Evolutionary conservation across 2,329 filamentous ascomycete species (phyloP).

Genomic region (Cladophialophora chaetospira): DNA sequence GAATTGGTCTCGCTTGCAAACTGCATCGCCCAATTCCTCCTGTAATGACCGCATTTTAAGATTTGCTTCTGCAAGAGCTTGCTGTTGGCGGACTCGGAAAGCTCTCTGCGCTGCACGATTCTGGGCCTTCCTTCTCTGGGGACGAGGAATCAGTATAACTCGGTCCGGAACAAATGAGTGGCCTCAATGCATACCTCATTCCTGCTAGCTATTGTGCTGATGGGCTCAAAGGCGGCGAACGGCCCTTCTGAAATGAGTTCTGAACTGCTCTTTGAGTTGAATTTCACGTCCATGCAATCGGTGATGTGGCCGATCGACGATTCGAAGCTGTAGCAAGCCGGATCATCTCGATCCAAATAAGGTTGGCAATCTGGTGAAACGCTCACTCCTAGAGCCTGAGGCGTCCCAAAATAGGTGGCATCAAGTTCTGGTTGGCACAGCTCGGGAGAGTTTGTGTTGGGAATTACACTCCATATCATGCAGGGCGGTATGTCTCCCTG

Average conservation of each 20-base stretch:
- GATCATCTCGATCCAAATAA: background rate
- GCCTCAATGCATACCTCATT: constrained; percentile 14
- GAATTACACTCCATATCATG: background rate
- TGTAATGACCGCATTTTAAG: constrained; percentile 8
- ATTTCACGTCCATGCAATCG: background rate
- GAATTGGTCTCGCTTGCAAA: constrained; percentile 15
- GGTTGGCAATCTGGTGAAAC: background rate
- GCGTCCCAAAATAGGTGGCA: background rate
- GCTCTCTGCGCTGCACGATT: constrained; percentile 90
- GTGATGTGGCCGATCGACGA: background rate
- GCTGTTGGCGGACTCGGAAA: constrained; percentile 92
- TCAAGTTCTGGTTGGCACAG: background rate
- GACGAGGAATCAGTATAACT: constrained; percentile 55
- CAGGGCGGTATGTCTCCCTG: background rate
- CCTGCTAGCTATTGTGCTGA: constrained; percentile 7
- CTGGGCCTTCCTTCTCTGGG: constrained; percentile 72
- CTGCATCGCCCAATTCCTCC: constrained; percentile 13
- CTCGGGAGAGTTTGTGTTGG: background rate
- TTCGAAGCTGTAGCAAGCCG: background rate
- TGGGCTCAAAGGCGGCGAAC: background rate
- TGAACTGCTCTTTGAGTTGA: background rate
- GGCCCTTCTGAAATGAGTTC: background rate
- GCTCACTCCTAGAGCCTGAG: background rate
- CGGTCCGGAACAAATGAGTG: constrained; percentile 52
- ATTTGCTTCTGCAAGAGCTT: constrained; percentile 41